These are phyloP conservation scores for Leishmania braziliensis DNA, from an alignment of 208 protist species.

Conservation along the genomic window DNA sequence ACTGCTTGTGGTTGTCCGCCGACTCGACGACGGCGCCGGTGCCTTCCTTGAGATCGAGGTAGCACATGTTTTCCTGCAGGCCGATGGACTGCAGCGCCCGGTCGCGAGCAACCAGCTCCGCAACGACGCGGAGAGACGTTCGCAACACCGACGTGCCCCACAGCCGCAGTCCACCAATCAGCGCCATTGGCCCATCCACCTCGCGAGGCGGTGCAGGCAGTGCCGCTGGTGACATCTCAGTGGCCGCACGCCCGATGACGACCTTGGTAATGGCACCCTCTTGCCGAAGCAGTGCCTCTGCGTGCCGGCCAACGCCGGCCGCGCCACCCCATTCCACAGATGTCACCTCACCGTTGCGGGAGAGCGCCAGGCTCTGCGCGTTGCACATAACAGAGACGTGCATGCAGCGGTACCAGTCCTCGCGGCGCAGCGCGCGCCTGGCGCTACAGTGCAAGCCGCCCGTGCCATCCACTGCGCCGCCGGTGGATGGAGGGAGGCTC, in stretches of 20 bases:
- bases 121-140: conserved; percentile 30
- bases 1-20: conserved; percentile 21
- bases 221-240: neutral
- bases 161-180: conserved; percentile 28
- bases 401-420: conserved; percentile 47
- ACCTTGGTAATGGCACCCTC: conserved; percentile 15
- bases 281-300: conserved; percentile 28
- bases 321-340: conserved; percentile 26
- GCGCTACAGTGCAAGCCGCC: neutral
- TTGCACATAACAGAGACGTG: conserved; percentile 37
- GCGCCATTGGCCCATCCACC: conserved; percentile 29
- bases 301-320: conserved; percentile 12
- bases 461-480: neutral
- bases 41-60: conserved; percentile 40
- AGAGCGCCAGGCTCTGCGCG: conserved; percentile 27
- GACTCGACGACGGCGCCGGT: conserved; percentile 27
- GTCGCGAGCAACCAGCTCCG: conserved; percentile 38
- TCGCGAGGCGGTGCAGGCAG: conserved; percentile 12
- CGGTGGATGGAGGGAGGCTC: neutral
- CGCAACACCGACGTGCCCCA: conserved; percentile 35
- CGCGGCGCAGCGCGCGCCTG: conserved; percentile 23
- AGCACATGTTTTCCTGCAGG: conserved; percentile 35
- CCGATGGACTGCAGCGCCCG: conserved; percentile 35
- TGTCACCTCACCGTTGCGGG: conserved; percentile 32
- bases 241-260: conserved; percentile 19